These are phyloP conservation scores for Podaxis sp. DNA, from an alignment of 768 basidiomycete species.

Conservation along the genomic window DNA sequence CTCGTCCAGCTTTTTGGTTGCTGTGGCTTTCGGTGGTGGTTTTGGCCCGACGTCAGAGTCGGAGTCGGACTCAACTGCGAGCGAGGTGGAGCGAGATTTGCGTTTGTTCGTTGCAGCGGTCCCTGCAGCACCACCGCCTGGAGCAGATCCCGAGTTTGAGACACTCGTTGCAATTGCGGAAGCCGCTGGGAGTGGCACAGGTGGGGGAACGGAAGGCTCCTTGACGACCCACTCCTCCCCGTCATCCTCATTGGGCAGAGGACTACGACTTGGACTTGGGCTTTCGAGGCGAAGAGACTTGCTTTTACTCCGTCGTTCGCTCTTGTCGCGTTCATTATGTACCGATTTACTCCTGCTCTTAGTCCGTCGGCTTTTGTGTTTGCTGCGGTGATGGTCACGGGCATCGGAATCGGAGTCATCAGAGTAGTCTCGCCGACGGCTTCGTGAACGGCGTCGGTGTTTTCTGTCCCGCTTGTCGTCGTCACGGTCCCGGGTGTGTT, in stretches of 20 bases:
- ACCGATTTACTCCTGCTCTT: neutral
- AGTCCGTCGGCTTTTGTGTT: constrained; percentile 27
- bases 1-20: constrained; percentile 66
- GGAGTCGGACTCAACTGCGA: constrained; percentile 33
- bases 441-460: constrained; percentile 24
- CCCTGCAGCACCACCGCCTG: neutral
- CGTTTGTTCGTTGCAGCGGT: neutral
- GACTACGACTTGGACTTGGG: constrained; percentile 32
- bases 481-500: constrained; percentile 44
- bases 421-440: constrained; percentile 4
- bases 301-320: constrained; percentile 8
- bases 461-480: constrained; percentile 38
- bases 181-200: constrained; percentile 15
- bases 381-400: constrained; percentile 30
- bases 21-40: constrained; percentile 46
- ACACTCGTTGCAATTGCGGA: neutral
- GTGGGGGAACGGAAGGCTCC: constrained; percentile 7
- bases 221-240: constrained; percentile 21
- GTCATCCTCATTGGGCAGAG: constrained; percentile 32
- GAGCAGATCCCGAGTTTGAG: neutral
- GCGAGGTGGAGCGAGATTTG: neutral
- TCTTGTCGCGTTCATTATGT: neutral
- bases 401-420: constrained; percentile 39
- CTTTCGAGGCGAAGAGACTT: constrained; percentile 15
- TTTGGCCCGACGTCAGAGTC: constrained; percentile 82